Evolutionary conservation across 345 rosid species (phyloP), one percentile per base, ranked within the genome.

Genomic region (Pugionium cornutum): DNA sequence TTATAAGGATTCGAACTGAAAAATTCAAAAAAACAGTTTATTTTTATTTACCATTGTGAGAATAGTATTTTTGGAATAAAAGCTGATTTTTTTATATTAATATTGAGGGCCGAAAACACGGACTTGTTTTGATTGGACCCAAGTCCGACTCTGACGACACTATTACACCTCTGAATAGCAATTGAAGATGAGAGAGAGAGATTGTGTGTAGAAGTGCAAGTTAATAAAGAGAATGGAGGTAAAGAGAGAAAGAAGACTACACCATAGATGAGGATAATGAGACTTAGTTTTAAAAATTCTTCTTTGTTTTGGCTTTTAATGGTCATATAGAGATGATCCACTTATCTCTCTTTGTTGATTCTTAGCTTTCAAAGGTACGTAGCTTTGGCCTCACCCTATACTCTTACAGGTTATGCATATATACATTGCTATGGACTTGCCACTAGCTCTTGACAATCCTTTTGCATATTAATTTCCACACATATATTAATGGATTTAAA

Each of bases 181-280:
- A 74, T 60, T 67, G 53, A 74, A 61, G 61, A 47, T 9, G 66
- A 58, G 64, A 59, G 48, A 42, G 68, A 49, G 62, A 35, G 41
- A 68, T 47, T 50, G 66, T 68, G 46, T 64, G 61, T 44, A 52
- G 68, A 67, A 74, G 68, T 74, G 68, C 73, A 74, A 74, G 77
- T 74, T 66, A 59, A 59, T 73, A 66, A 73, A 53, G 47, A 64
- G 53, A 59, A 68, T 66, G 71, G 73, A 68, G 72, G 68, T 58
- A 69, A 70, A 52, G 71, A 45, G 66, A 47, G 57, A 44, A 57
- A 47, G 9, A 36, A 30, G 56, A 18, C 69, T 54, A 75, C 62
- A 70, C 58, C 56, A 75, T 67, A 60, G 60, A 71, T 70, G 80
- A 72, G 77, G 69, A 76, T 70, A 66, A 73, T 73, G 77, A 67